Percentiles rank a stretch among this genome's conserved stretches.
These are phyloP conservation scores for Byssoonygena ceratinophila DNA, from an alignment of 2,329 filamentous ascomycete species.

Conservation along the genomic window DNA sequence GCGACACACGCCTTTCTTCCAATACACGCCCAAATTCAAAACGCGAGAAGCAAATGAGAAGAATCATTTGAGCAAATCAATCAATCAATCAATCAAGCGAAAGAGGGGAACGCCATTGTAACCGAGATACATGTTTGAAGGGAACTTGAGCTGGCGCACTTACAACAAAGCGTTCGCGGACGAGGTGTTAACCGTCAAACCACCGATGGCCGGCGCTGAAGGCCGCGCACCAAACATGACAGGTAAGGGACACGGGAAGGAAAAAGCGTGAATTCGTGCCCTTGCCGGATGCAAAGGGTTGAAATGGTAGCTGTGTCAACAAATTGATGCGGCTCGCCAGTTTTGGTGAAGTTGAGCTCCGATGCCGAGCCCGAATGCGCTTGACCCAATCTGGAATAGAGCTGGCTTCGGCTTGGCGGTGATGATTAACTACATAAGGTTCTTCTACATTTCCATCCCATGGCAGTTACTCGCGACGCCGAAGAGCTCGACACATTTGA, in stretches of 20 bases:
- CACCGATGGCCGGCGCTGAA: conserved; percentile 10
- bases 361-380: not conserved
- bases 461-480: no score
- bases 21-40: not conserved
- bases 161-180: conserved; percentile 18
- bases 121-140: not conserved
- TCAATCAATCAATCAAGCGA: no score
- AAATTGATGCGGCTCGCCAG: not conserved
- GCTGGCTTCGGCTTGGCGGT: not conserved
- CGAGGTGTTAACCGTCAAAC: conserved; percentile 17
- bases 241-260: not conserved
- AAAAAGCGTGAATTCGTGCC: no score
- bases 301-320: not conserved
- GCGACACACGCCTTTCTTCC: not conserved
- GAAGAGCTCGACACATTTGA: no score
- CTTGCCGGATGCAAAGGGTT: not conserved
- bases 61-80: no score
- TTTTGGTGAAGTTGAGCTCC: not conserved
- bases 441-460: no score
- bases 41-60: no score
- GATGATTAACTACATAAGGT: no score
- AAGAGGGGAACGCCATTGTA: not conserved
- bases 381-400: not conserved
- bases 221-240: conserved; percentile 17
- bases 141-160: conserved; percentile 1